Conservation (phyloP, 306 rosid genomes). For the Hippophae rhamnoides region DNA sequence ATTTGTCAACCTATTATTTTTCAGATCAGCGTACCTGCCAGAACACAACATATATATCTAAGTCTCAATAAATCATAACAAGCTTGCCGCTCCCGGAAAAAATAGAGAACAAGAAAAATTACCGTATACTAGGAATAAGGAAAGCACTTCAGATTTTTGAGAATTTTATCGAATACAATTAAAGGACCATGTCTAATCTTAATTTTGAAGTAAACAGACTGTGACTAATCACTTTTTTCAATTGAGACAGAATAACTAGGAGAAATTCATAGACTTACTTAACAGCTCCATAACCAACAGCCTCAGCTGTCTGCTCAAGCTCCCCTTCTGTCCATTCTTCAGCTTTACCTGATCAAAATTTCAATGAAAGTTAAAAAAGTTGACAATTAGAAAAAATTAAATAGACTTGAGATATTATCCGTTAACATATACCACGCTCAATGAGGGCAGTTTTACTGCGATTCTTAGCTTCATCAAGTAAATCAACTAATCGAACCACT, state of each 20-base stretch:
- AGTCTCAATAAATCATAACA: slow-evolving; percentile 6
- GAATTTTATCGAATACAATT: no score
- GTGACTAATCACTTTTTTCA: neutral
- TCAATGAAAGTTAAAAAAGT: neutral
- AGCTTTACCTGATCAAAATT: slow-evolving; percentile 40
- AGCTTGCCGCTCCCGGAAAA: neutral
- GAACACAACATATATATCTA: slow-evolving; percentile 14
- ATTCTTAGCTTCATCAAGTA: slow-evolving; percentile 96
- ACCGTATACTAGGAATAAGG: no score
- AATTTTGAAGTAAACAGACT: no score
- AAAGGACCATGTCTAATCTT: no score
- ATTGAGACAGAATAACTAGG: neutral
- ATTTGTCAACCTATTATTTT: slow-evolving; percentile 79
- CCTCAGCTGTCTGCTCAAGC: slow-evolving; percentile 66
- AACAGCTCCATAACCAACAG: slow-evolving; percentile 89
- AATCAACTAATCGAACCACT: slow-evolving; percentile 82
- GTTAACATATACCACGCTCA: slow-evolving; percentile 61
- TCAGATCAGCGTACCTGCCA: slow-evolving; percentile 91
- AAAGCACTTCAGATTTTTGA: no score
- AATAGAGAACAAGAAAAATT: neutral
- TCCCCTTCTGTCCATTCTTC: slow-evolving; percentile 65
- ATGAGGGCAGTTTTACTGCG: slow-evolving; percentile 68
- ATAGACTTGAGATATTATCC: neutral
- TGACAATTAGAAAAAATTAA: slow-evolving; percentile 14
- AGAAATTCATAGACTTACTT: slow-evolving; percentile 46